Base-by-base conservation (phyloP, 2,329 filamentous ascomycete species). In the Rosellinia necatrix region DNA sequence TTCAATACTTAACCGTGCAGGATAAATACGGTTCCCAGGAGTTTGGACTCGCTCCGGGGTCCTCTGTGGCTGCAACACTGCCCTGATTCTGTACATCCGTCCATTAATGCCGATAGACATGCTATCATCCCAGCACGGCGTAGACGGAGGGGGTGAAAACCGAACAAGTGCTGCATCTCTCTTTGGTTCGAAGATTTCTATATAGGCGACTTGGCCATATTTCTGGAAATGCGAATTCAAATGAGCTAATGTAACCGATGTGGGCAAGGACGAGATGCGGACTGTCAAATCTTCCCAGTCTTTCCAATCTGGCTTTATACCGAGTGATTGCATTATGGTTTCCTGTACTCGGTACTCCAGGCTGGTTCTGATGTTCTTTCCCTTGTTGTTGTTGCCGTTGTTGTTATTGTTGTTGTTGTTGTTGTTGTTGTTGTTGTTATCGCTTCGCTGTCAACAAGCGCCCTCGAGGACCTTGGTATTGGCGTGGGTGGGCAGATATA, bases 81-180 rank as follows among this genome's bases (percentile, higher is more conserved):
- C 54, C 12, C 17, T 47, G 2, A 67, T 29, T 25, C 22, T 52
- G 15, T 47, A 30, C 22, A 13, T 19, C 25, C 41, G 27, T 3
- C 58, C 61, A 9, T 58, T 43, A 15, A 66, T 59, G 6, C 25
- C 29, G 2, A 69, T 51, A 1, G 6, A 4, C 48, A 60, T 61
- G 10, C 15, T 29, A 13, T 60, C 51, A 12, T 49, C 6, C 65
- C 65, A 67, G 42, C 59, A 67, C 19, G 50, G 22, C 7, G 10
- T 34, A 10, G 24, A 42, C 1, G 66, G 66, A 21, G 64, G 63
- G 3, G 66, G 66, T 5, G 60, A 59, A 35, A 66, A 68, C 13
- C 49, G 38, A 17, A 68, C 21, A 9, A 60, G 46, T 4, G 53
- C 53, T 6, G 40, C 53, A 32, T n/a, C 37, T 17, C 46, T 61